phyloP scores from a whole-genome alignment of 2,329 filamentous ascomycete species.

The Celoporthe dispersa region DNA sequence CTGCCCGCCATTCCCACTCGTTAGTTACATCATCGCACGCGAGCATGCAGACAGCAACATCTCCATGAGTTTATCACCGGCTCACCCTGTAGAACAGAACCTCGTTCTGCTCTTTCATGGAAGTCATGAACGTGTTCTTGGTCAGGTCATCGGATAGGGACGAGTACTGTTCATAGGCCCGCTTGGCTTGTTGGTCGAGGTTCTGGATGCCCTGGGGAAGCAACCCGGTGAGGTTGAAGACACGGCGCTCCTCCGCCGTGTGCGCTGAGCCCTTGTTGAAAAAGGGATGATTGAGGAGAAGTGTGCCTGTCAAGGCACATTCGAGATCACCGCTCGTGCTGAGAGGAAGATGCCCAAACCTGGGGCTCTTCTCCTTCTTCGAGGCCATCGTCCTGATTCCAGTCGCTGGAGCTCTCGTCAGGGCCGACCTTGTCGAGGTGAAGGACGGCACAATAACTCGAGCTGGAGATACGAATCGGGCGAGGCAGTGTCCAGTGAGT shows the following conservation, averaged over 20 bases:
- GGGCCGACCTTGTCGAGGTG: background rate
- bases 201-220: slow-evolving; percentile 75
- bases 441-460: background rate
- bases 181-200: slow-evolving; percentile 73
- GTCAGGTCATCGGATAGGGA: slow-evolving; percentile 66
- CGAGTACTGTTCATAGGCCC: slow-evolving; percentile 81
- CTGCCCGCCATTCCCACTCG: slow-evolving; percentile 44
- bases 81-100: slow-evolving; percentile 77
- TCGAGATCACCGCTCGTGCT: slow-evolving; percentile 53
- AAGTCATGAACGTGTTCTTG: slow-evolving; percentile 88
- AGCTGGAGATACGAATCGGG: background rate
- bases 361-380: slow-evolving; percentile 35
- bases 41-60: background rate
- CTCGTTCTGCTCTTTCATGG: slow-evolving; percentile 83
- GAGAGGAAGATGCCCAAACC: slow-evolving; percentile 52
- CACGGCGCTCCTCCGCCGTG: slow-evolving; percentile 66
- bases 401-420: background rate
- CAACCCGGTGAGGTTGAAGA: slow-evolving; percentile 74
- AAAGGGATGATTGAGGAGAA: slow-evolving; percentile 66
- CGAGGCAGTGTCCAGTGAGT: background rate
- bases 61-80: background rate
- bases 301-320: slow-evolving; percentile 54
- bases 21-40: fast-evolving
- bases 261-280: slow-evolving; percentile 89
- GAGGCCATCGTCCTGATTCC: slow-evolving; percentile 13